A percentile compares a stretch with the other conserved stretches of the same genome.
phyloP scores from a whole-genome alignment of 805 yeast species.

The Zygoascus bituminiphila region DNA sequence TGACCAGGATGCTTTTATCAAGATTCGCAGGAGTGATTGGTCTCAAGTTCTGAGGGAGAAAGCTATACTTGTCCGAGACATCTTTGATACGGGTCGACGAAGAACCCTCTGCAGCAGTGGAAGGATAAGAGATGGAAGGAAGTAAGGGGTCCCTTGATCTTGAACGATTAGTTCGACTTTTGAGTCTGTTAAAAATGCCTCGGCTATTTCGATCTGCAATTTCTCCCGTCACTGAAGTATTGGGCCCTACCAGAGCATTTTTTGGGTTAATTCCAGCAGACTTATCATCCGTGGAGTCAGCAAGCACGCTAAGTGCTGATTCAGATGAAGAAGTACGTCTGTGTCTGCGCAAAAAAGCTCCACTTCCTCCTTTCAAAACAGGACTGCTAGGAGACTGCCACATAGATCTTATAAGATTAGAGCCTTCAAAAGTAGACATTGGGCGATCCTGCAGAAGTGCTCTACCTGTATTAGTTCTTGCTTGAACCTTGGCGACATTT shows the following conservation, averaged over 20 bases:
- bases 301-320: not conserved
- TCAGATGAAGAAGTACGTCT: not conserved
- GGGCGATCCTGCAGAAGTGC: not conserved
- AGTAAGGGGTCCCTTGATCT: not conserved
- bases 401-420: not conserved
- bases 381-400: not conserved
- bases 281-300: not conserved
- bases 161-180: not conserved
- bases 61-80: constrained; percentile 13
- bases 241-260: not conserved
- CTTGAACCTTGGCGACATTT: not conserved
- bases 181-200: not conserved
- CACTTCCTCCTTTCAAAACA: not conserved
- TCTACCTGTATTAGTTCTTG: not conserved
- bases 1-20: not conserved
- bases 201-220: not conserved
- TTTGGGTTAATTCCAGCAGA: not conserved
- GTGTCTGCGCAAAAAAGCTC: not conserved
- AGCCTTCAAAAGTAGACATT: not conserved
- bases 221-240: not conserved
- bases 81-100: not conserved
- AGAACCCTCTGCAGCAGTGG: not conserved
- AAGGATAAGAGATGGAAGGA: not conserved
- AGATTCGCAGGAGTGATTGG: not conserved
- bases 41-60: constrained; percentile 32